A percentile compares a stretch with the other conserved stretches of the same genome.
Evolutionary conservation across 768 basidiomycete genomes (phyloP).

Genomic region (Leucocoprinus leucothites): DNA sequence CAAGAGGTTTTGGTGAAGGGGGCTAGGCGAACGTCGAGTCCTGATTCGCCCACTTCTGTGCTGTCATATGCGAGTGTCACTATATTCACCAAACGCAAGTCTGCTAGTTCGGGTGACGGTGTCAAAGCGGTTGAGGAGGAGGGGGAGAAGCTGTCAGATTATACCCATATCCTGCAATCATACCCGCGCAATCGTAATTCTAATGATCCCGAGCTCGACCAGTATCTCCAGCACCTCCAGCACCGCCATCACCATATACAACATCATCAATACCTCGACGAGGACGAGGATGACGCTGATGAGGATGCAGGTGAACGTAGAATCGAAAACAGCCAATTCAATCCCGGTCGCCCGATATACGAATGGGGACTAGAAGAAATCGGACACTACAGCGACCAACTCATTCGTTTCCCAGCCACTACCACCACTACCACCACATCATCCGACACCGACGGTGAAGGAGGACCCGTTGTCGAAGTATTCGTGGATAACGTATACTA

Average conservation of each 20-base stretch:
- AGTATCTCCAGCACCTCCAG: neutral
- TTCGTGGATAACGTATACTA: constrained; percentile 10
- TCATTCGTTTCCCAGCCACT: neutral
- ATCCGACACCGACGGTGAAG: neutral
- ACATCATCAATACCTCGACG: no score
- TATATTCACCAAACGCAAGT: neutral
- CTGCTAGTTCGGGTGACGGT: neutral
- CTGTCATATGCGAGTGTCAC: constrained; percentile 1
- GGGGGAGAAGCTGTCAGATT: neutral
- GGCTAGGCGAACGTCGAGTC: neutral
- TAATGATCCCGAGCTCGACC: neutral
- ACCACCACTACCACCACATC: neutral
- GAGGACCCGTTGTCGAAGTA: neutral
- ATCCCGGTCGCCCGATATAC: neutral
- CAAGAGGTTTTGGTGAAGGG: neutral
- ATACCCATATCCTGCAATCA: neutral
- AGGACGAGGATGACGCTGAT: neutral
- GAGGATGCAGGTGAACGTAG: neutral
- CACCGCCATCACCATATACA: no score
- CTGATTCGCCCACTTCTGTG: neutral
- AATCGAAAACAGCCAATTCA: no score
- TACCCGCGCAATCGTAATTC: neutral
- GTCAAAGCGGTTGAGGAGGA: neutral
- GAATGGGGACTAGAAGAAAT: neutral
- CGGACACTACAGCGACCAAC: constrained; percentile 1